Conservation (phyloP, 106 monocot species). For the Apostasia ramifera region DNA sequence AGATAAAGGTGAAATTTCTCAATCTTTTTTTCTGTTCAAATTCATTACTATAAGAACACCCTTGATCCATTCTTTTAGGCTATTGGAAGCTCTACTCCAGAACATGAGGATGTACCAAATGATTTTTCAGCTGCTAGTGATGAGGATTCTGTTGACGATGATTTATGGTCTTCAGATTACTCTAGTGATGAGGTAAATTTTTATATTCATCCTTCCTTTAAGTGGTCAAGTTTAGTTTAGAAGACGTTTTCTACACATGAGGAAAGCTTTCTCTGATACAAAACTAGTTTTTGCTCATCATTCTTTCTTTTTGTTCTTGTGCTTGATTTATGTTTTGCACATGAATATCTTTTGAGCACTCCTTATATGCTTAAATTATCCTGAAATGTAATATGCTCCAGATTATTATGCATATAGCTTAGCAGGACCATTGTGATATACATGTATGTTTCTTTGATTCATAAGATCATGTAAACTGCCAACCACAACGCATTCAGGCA, state of each 20-base stretch:
- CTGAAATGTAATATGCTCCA: no score
- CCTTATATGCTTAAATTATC: no score
- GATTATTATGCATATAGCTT: no score
- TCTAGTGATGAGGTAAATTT: slow-evolving; percentile 5
- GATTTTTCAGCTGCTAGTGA: background rate
- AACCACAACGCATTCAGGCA: no score
- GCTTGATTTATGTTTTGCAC: background rate
- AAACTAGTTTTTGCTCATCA: no score
- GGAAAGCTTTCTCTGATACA: background rate
- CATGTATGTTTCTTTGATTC: no score
- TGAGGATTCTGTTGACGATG: slow-evolving; percentile 1
- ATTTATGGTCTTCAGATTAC: background rate
- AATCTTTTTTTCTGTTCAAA: background rate
- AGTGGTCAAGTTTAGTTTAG: background rate
- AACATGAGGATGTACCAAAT: background rate
- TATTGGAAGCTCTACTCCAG: background rate
- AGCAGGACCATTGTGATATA: no score
- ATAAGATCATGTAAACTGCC: no score
- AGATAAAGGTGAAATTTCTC: background rate
- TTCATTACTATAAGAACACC: background rate
- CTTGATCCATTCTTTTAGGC: background rate
- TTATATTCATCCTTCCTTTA: background rate
- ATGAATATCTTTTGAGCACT: background rate
- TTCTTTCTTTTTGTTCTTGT: background rate
- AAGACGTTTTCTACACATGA: background rate